Percentiles rank a stretch among this genome's conserved stretches.
phyloP scores from a whole-genome alignment of 2,329 filamentous ascomycete species.

The Fusarium falciforme region DNA sequence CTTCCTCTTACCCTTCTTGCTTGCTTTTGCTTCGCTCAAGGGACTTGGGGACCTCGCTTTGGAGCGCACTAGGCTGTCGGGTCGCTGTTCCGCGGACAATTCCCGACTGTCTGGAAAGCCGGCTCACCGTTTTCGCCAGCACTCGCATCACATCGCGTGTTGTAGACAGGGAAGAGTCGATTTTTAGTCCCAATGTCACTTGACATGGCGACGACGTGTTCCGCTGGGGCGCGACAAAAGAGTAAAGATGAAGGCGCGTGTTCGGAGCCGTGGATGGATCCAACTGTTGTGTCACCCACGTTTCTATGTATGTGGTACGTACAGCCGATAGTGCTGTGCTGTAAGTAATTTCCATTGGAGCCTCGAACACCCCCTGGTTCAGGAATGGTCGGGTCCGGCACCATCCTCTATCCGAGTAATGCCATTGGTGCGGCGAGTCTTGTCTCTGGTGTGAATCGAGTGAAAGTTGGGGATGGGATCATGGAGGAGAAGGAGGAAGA shows the following conservation, averaged over 20 bases:
- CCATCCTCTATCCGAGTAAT: background rate
- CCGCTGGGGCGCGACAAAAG: background rate
- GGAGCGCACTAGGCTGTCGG: constrained; percentile 4
- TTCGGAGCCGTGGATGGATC: constrained; percentile 9
- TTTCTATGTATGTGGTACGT: background rate
- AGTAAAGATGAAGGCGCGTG: constrained; percentile 5
- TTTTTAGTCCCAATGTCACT: background rate
- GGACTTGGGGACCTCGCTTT: constrained; percentile 4
- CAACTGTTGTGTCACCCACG: constrained; percentile 12
- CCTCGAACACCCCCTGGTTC: constrained; percentile 1
- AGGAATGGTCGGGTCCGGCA: background rate
- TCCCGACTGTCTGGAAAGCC: constrained; percentile 28
- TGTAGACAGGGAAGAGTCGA: background rate
- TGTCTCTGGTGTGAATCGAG: background rate
- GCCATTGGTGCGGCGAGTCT: background rate
- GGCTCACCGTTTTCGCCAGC: constrained; percentile 10
- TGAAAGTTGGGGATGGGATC: background rate
- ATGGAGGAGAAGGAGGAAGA: background rate
- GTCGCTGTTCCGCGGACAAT: constrained; percentile 21
- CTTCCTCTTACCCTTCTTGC: background rate
- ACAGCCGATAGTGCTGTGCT: background rate
- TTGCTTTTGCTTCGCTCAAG: background rate
- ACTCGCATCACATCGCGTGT: constrained; percentile 15
- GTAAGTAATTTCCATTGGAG: background rate
- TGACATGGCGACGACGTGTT: background rate